Evolutionary conservation across 805 yeast genomes (phyloP).

Genomic region (Candida jianshihensis): DNA sequence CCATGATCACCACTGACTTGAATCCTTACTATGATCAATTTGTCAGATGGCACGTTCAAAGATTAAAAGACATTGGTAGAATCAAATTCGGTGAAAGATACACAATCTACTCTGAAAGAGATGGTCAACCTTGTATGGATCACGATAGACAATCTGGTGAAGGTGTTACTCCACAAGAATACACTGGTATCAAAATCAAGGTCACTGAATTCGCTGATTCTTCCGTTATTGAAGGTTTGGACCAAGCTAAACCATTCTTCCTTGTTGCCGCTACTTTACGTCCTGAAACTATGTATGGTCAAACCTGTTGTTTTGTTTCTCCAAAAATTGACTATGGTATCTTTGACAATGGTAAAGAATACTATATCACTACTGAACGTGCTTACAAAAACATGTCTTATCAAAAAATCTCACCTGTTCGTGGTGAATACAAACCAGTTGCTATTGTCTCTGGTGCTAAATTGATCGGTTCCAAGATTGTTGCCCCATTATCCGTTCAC

Average conservation of each 20-base stretch:
- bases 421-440: conserved; percentile 68
- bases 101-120: conserved; percentile 95
- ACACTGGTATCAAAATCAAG: conserved; percentile 84
- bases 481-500: conserved; percentile 74
- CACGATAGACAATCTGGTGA: conserved; percentile 97
- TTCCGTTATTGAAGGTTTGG: conserved; percentile 32
- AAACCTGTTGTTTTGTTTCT: conserved; percentile 95
- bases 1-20: conserved; percentile 89
- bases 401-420: conserved; percentile 84
- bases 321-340: conserved; percentile 91
- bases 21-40: conserved; percentile 94
- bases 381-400: conserved; percentile 96
- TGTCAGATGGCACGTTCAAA: conserved; percentile 93
- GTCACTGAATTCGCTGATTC: conserved; percentile 50
- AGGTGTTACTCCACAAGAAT: conserved; percentile 95
- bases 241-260: conserved; percentile 55
- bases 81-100: conserved; percentile 97
- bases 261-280: conserved; percentile 95
- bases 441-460: conserved; percentile 58
- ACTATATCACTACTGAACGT: conserved; percentile 84
- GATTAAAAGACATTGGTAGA: conserved; percentile 77
- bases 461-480: conserved; percentile 79
- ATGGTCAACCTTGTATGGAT: conserved; percentile 99
- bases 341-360: conserved; percentile 73
- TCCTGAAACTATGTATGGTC: conserved; percentile 99